phyloP scores from a whole-genome alignment of 768 basidiomycete genomes.

The Auricularia cornea region DNA sequence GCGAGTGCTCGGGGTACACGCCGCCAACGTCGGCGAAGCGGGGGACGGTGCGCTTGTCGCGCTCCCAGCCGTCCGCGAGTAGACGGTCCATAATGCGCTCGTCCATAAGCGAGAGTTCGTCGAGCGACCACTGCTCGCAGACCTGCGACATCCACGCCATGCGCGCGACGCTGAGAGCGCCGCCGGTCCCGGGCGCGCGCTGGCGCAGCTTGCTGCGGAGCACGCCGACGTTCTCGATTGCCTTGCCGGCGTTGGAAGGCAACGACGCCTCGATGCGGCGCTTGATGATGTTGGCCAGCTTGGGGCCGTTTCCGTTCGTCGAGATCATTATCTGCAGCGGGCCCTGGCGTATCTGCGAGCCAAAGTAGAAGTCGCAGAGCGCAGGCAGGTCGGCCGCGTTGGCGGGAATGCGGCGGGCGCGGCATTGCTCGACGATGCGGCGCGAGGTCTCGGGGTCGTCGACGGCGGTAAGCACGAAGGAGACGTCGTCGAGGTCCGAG shows the following conservation, averaged over 20 bases:
- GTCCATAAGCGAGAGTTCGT: conserved; percentile 66
- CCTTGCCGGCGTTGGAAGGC: conserved; percentile 62
- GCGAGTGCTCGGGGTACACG: not conserved
- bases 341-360: conserved; percentile 82
- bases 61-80: conserved; percentile 81
- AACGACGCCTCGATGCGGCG: conserved; percentile 58
- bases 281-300: conserved; percentile 79
- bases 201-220: conserved; percentile 66
- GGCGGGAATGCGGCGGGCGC: conserved; percentile 66
- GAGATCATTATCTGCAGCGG: conserved; percentile 94
- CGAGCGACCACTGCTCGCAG: conserved; percentile 80
- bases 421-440: conserved; percentile 61
- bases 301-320: conserved; percentile 88
- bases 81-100: conserved; percentile 54
- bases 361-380: conserved; percentile 97
- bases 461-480: conserved; percentile 88
- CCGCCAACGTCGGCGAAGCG: not conserved
- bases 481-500: conserved; percentile 54
- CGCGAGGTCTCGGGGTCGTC: conserved; percentile 70
- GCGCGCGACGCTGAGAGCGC: conserved; percentile 61
- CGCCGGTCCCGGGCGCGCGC: conserved; percentile 77
- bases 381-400: conserved; percentile 97
- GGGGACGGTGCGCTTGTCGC: not conserved
- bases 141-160: conserved; percentile 91
- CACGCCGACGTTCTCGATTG: conserved; percentile 71